These are phyloP conservation scores for Boletus edulis DNA, from an alignment of 768 basidiomycete species.

Conservation along the genomic window DNA sequence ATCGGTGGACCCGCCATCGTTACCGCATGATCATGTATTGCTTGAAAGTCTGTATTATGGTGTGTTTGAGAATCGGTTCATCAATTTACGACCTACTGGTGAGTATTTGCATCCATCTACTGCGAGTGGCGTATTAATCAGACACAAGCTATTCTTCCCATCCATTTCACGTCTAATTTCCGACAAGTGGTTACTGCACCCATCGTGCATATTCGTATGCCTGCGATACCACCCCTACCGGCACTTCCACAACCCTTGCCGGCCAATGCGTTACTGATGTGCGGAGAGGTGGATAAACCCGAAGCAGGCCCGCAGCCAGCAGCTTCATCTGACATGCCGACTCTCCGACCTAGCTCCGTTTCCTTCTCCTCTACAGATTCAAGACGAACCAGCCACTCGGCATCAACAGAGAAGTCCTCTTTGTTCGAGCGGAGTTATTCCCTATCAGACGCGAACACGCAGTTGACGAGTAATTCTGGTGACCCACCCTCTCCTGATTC, in stretches of 20 bases:
- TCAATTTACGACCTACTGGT: conserved; percentile 71
- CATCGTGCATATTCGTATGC: conserved; percentile 64
- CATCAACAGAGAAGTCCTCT: conserved; percentile 34
- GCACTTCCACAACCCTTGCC: conserved; percentile 37
- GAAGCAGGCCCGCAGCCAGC: conserved; percentile 19
- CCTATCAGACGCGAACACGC: conserved; percentile 24
- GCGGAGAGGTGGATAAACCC: conserved; percentile 25
- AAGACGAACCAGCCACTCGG: conserved; percentile 28
- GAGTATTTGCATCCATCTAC: conserved; percentile 17
- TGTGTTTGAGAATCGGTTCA: conserved; percentile 69
- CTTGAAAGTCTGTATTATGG: conserved; percentile 65
- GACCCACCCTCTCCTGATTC: conserved; percentile 23
- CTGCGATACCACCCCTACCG: conserved; percentile 62
- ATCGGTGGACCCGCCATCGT: conserved; percentile 34
- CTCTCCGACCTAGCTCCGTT: conserved; percentile 41
- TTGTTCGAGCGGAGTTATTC: conserved; percentile 31
- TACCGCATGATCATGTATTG: conserved; percentile 65
- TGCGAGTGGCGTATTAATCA: conserved; percentile 4
- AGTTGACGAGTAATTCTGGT: conserved; percentile 16
- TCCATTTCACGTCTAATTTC: conserved; percentile 70
- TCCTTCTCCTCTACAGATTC: conserved; percentile 54
- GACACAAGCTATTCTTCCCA: conserved; percentile 58
- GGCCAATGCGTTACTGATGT: conserved; percentile 21
- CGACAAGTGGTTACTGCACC: conserved; percentile 62
- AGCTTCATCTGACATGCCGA: conserved; percentile 13